Base-by-base conservation (phyloP, 2,329 filamentous ascomycete genomes). In the Celoporthe dispersa region DNA sequence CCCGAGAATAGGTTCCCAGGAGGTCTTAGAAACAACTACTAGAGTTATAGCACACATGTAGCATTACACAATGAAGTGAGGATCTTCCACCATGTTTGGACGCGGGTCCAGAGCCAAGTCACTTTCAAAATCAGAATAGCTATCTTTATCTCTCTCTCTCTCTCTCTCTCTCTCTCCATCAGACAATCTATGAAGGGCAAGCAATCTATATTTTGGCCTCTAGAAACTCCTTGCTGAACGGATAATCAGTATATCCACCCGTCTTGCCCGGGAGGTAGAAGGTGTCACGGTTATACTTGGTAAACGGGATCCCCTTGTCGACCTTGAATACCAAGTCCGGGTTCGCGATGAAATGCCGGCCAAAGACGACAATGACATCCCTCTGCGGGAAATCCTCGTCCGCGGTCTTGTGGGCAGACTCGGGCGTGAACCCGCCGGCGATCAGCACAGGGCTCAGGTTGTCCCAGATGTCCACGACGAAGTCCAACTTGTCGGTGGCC, bases 281-380 rank as follows among this genome's bases (percentile, higher is more conserved):
- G 0, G 76, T 79, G 2, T 73, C 68, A 9, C 80, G 73, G 57
- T 84, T 70, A 69, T 83, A 83, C 11, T 73, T 71, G 53, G 74
- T 77, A n/a, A 84, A 68, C 19, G 75, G 71, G 19, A 85, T 72
- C 0, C 77, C 77, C 57, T 81, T 72, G 72, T 78, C 73, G 16
- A 84, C 66, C 41, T 80, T 77, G 74, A 81, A 84, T 1, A 79
- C 76, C 66, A 85, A 70, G 68, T 85, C 84, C 0, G 84, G 83
- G 68, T 81, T 85, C 19, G 83, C 74, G 22, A 82, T 82, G 67
- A 79, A 85, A 9, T 77, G 77, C 33, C 83, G 74, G 2, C 84
- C 83, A 75, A 85, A 81, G 0, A 75, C 79, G 57, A 84, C 67
- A 1, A 78, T 55, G 9, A 79, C 71, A 53, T 75, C 68, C 71